These are phyloP conservation scores for Colletotrichum horii DNA, from an alignment of 2,329 filamentous ascomycete genomes.

Conservation along the genomic window DNA sequence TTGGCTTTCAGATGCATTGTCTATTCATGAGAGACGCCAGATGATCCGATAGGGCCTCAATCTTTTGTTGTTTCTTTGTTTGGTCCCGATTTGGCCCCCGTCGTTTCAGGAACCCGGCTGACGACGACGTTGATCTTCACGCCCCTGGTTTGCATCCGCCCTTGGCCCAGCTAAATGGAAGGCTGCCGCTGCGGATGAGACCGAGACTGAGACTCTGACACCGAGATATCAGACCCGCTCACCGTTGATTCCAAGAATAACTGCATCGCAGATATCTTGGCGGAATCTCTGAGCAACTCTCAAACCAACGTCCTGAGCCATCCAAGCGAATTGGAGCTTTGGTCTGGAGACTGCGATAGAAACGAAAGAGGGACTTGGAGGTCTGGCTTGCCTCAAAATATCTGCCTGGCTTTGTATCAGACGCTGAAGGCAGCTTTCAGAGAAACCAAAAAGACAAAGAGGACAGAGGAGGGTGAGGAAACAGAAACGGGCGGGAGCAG, in stretches of 20 bases:
- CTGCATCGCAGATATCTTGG: conserved; percentile 13
- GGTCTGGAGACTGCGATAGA: neutral
- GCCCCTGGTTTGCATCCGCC: conserved; percentile 13
- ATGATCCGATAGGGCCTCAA: neutral
- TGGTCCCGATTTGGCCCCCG: neutral
- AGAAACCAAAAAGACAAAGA: neutral
- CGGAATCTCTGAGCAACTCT: neutral
- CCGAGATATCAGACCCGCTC: conserved; percentile 1
- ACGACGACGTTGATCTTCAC: conserved; percentile 12
- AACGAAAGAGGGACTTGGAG: neutral
- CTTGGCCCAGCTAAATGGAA: neutral
- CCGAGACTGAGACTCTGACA: conserved; percentile 4
- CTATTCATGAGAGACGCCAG: neutral
- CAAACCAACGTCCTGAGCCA: neutral
- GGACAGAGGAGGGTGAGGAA: neutral
- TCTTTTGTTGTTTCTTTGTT: conserved; percentile 12
- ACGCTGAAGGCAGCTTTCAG: neutral
- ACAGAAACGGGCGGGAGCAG: neutral
- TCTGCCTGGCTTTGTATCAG: neutral
- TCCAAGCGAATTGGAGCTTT: neutral
- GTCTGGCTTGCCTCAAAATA: neutral
- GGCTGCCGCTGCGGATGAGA: conserved; percentile 6
- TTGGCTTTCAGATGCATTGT: neutral
- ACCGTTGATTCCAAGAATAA: conserved; percentile 8
- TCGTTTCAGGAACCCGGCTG: neutral